These are phyloP conservation scores for Irpex lacteus DNA, from an alignment of 1,284 basidiomycete genomes.

Conservation along the genomic window DNA sequence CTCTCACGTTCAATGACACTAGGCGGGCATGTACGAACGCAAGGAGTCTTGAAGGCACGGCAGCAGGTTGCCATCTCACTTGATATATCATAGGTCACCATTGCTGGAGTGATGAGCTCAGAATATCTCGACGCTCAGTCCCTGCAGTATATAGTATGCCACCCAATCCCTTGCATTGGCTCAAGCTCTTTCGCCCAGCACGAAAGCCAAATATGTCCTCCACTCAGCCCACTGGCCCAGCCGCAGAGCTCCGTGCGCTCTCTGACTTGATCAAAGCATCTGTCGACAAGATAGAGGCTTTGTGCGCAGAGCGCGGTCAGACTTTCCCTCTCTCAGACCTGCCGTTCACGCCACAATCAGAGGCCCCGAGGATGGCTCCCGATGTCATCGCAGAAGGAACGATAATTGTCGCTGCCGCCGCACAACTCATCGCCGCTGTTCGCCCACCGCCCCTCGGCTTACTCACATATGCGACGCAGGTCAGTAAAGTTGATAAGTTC, in stretches of 20 bases:
- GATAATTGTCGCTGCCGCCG: conserved; percentile 13
- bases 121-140: too few relatives aligned
- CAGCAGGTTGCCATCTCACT: too few relatives aligned
- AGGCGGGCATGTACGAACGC: too few relatives aligned
- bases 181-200: too few relatives aligned
- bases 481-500: background rate
- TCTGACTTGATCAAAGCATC: conserved; percentile 6
- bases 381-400: conserved; percentile 3
- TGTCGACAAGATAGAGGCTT: conserved; percentile 5
- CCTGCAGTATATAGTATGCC: too few relatives aligned
- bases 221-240: background rate
- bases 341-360: background rate
- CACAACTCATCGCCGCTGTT: conserved; percentile 17
- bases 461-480: background rate
- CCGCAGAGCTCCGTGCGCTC: conserved; percentile 4
- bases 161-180: too few relatives aligned
- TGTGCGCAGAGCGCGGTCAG: background rate
- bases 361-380: background rate
- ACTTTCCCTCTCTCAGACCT: background rate
- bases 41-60: too few relatives aligned
- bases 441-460: conserved; percentile 6
- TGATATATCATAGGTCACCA: too few relatives aligned
- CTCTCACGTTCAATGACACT: too few relatives aligned
- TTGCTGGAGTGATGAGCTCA: too few relatives aligned
- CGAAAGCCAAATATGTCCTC: too few relatives aligned